A percentile compares a stretch with the other conserved stretches of the same genome.
Conservation (phyloP, 345 rosid species). For the Rhodomyrtus tomentosa region DNA sequence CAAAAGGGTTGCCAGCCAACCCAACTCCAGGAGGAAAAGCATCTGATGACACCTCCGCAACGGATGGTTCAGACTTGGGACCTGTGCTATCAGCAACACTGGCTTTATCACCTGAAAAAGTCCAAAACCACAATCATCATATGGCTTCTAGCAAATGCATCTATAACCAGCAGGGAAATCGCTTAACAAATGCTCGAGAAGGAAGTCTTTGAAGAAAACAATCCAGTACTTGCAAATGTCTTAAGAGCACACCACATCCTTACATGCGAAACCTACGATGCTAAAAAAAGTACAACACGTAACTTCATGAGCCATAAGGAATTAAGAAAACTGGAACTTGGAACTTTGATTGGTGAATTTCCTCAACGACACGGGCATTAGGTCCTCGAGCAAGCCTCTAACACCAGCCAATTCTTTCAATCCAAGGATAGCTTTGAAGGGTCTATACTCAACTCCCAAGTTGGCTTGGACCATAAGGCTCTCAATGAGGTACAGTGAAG, state of each 20-base stretch:
- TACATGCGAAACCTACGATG: neutral
- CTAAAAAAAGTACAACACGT: neutral
- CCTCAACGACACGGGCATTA: neutral
- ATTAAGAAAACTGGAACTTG: neutral
- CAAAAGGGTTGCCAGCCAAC: constrained; percentile 26
- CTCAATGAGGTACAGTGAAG: neutral
- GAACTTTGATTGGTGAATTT: neutral
- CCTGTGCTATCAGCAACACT: neutral
- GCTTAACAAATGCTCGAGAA: neutral
- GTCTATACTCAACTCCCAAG: neutral
- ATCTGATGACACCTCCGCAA: constrained; percentile 15
- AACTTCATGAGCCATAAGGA: neutral
- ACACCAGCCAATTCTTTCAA: neutral
- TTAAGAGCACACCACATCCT: neutral
- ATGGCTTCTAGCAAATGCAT: neutral
- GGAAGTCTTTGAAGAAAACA: neutral
- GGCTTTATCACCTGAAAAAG: constrained; percentile 7
- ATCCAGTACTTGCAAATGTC: neutral
- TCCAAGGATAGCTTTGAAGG: neutral
- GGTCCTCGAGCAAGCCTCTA: neutral
- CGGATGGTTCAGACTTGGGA: neutral
- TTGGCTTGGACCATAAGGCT: neutral
- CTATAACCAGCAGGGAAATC: neutral
- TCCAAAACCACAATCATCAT: neutral
- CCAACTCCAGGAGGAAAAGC: constrained; percentile 17